phyloP scores from a whole-genome alignment of 129 eudicot genomes.

The Tanacetum coccineum region DNA sequence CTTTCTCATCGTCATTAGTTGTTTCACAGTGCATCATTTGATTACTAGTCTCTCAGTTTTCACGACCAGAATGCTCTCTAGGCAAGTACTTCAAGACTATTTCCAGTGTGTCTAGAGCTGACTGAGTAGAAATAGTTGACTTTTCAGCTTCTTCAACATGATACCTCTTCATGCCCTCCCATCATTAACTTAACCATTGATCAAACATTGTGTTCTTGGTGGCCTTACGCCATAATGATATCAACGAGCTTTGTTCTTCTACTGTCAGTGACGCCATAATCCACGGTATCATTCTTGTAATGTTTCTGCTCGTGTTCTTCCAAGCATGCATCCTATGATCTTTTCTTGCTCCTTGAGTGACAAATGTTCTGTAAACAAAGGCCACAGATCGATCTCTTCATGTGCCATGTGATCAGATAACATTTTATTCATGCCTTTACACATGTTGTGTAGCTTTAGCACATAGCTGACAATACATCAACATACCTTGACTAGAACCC shows the following conservation, averaged over 20 bases:
- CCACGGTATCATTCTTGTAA: conserved; percentile 88
- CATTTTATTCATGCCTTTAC: conserved; percentile 63
- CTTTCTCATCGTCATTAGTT: conserved; percentile 19
- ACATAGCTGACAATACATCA: conserved; percentile 54
- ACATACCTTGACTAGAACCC: too few relatives aligned
- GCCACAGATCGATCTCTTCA: conserved; percentile 77
- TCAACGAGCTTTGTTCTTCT: conserved; percentile 61
- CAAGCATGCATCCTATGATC: conserved; percentile 83
- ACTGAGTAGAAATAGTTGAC: conserved; percentile 34
- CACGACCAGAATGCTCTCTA: conserved; percentile 7
- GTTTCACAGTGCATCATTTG: conserved; percentile 18
- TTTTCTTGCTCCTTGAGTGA: conserved; percentile 79
- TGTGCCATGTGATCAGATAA: conserved; percentile 68
- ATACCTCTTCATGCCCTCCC: conserved; percentile 63
- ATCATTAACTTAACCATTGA: conserved; percentile 92
- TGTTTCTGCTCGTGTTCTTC: conserved; percentile 72
- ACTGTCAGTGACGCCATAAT: conserved; percentile 53
- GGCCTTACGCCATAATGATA: conserved; percentile 71
- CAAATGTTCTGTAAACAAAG: conserved; percentile 58
- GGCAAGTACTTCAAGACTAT: conserved; percentile 47
- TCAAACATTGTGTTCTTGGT: conserved; percentile 74
- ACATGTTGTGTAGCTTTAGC: conserved; percentile 65
- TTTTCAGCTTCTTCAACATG: conserved; percentile 37
- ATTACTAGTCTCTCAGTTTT: not conserved
- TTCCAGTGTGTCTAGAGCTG: conserved; percentile 41